Evolutionary conservation across 164 flowering plant genomes (phyloP).

Genomic region (Vitis amurensis): DNA sequence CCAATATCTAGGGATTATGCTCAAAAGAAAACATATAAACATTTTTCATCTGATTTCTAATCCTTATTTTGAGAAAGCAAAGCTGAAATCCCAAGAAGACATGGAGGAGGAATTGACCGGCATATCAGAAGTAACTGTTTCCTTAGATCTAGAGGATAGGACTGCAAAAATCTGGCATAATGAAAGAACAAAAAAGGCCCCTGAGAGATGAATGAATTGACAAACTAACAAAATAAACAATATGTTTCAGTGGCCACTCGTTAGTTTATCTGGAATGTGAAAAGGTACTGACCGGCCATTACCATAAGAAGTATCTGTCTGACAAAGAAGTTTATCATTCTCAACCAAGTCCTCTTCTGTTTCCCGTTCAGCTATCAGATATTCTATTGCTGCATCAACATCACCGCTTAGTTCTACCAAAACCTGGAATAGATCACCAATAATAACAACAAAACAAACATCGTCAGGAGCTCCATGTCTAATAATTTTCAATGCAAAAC

Average conservation of each 20-base stretch:
- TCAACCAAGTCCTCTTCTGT: constrained; percentile 29
- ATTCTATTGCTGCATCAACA: constrained; percentile 81
- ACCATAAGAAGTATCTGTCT: constrained; percentile 31
- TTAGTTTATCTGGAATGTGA: background rate
- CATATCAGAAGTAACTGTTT: too few species aligned
- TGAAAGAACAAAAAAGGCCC: too few species aligned
- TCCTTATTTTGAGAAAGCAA: too few species aligned
- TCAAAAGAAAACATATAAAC: too few species aligned
- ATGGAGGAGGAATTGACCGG: too few species aligned
- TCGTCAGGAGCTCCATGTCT: background rate
- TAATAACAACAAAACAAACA: background rate
- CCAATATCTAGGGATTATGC: too few species aligned
- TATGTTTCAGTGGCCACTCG: background rate
- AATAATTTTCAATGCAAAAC: background rate
- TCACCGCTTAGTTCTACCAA: constrained; percentile 67
- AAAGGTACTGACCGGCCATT: constrained; percentile 21
- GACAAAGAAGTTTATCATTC: constrained; percentile 18
- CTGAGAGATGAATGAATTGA: too few species aligned
- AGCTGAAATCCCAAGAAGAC: too few species aligned
- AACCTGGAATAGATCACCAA: constrained; percentile 35
- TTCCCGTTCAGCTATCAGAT: constrained; percentile 58
- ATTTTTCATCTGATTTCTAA: too few species aligned
- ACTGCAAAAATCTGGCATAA: too few species aligned
- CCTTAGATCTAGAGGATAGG: too few species aligned
- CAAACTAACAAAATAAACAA: too few species aligned